phyloP scores from a whole-genome alignment of 345 rosid genomes.

The Acer yangbiense region DNA sequence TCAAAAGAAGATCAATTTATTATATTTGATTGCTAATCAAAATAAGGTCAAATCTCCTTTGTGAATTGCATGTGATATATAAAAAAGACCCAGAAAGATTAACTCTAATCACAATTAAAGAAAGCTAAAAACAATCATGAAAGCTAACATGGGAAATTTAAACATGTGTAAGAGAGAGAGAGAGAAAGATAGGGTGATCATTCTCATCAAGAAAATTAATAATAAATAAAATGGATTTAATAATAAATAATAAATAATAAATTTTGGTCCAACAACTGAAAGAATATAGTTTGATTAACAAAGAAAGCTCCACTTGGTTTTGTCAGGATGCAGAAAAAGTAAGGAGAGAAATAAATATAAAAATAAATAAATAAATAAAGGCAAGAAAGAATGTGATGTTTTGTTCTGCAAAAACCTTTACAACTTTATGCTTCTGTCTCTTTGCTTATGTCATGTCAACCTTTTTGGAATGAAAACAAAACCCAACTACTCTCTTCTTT shows the following conservation, averaged over 20 bases:
- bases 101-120: background rate
- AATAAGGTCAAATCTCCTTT: no score
- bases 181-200: background rate
- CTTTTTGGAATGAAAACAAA: slow-evolving; percentile 47
- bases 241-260: background rate
- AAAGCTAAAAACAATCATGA: background rate
- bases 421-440: slow-evolving; percentile 28
- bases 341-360: background rate
- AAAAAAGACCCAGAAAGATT: background rate
- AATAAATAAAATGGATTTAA: no score
- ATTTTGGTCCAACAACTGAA: slow-evolving; percentile 9
- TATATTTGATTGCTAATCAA: no score
- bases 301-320: slow-evolving; percentile 28
- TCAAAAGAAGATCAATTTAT: no score
- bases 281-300: slow-evolving; percentile 17
- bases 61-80: background rate
- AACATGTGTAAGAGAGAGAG: background rate
- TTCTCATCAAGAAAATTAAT: background rate
- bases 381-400: slow-evolving; percentile 6
- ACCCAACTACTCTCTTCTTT: slow-evolving; percentile 36
- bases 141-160: background rate
- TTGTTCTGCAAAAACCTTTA: slow-evolving; percentile 22
- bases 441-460: slow-evolving; percentile 25
- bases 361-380: background rate
- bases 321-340: slow-evolving; percentile 20